Evolutionary conservation across 2,329 filamentous ascomycete species (phyloP).

Genomic region (Falciphora oryzae): DNA sequence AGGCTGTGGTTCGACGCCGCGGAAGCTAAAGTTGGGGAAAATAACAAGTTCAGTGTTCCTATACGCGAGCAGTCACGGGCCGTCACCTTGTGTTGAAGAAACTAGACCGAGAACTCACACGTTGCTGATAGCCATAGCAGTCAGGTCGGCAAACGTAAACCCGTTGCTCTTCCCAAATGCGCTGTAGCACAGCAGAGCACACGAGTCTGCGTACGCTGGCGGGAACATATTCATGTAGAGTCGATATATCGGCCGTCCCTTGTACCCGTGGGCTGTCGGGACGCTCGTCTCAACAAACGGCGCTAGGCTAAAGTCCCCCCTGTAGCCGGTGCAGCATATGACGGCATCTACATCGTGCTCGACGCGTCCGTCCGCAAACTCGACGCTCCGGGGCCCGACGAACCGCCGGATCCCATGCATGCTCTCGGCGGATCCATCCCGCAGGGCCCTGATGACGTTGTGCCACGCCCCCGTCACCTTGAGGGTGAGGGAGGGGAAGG

Average conservation of each 20-base stretch:
- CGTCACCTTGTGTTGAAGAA: neutral
- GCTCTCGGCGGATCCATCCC: slow-evolving; percentile 21
- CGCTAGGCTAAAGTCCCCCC: slow-evolving; percentile 24
- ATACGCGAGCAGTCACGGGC: neutral
- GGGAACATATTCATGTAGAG: slow-evolving; percentile 41
- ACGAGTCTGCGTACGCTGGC: slow-evolving; percentile 33
- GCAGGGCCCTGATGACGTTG: slow-evolving; percentile 21
- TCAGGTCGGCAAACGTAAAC: slow-evolving; percentile 35
- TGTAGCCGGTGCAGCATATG: slow-evolving; percentile 30
- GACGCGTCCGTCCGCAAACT: slow-evolving; percentile 24
- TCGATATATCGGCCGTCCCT: slow-evolving; percentile 26
- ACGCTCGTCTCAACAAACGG: slow-evolving; percentile 24
- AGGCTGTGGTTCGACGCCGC: slow-evolving; percentile 31
- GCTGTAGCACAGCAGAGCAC: slow-evolving; percentile 36
- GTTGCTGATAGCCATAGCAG: slow-evolving; percentile 37
- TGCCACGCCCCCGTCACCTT: slow-evolving; percentile 22
- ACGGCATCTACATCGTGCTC: slow-evolving; percentile 25
- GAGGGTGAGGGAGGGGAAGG: slow-evolving; percentile 22
- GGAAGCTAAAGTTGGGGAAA: slow-evolving; percentile 23
- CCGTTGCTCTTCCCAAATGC: slow-evolving; percentile 30
- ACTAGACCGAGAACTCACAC: slow-evolving; percentile 16
- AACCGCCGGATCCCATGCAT: slow-evolving; percentile 24
- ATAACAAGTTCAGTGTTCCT: neutral
- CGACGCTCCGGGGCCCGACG: slow-evolving; percentile 19
- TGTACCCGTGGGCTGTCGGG: slow-evolving; percentile 19